Evolutionary conservation across 345 rosid genomes (phyloP).

Genomic region (Rubroshorea leprosula): DNA sequence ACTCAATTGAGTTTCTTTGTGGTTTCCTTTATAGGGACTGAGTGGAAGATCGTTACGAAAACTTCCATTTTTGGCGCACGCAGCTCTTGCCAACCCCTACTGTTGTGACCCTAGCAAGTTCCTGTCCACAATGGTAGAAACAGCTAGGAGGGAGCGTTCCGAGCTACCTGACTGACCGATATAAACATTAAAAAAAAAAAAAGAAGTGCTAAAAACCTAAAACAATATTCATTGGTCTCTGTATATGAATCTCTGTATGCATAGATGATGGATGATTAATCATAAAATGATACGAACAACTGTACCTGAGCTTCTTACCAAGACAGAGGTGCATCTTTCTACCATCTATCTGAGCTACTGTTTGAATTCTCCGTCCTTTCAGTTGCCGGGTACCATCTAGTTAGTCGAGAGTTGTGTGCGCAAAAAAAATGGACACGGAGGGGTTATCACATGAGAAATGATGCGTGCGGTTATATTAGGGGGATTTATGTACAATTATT

Average conservation of each 20-base stretch:
- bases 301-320: no score
- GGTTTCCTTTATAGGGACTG: conserved; percentile 52
- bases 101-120: conserved; percentile 54
- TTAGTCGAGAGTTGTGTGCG: no score
- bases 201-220: background rate
- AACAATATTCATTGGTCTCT: background rate
- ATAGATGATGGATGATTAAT: background rate
- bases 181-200: background rate
- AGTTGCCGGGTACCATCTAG: no score
- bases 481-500: no score
- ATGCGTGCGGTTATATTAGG: no score
- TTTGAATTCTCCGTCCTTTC: no score
- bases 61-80: conserved; percentile 87
- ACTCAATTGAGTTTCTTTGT: conserved; percentile 1
- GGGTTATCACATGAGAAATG: no score
- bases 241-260: background rate
- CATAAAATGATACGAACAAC: background rate
- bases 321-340: no score
- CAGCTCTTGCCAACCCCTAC: conserved; percentile 60
- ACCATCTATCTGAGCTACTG: no score
- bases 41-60: conserved; percentile 89
- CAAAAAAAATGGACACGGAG: no score
- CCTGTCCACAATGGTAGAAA: conserved; percentile 61
- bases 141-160: conserved; percentile 60
- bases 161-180: conserved; percentile 57